These are phyloP conservation scores for Prunus armeniaca DNA, from an alignment of 306 rosid species.

Conservation along the genomic window DNA sequence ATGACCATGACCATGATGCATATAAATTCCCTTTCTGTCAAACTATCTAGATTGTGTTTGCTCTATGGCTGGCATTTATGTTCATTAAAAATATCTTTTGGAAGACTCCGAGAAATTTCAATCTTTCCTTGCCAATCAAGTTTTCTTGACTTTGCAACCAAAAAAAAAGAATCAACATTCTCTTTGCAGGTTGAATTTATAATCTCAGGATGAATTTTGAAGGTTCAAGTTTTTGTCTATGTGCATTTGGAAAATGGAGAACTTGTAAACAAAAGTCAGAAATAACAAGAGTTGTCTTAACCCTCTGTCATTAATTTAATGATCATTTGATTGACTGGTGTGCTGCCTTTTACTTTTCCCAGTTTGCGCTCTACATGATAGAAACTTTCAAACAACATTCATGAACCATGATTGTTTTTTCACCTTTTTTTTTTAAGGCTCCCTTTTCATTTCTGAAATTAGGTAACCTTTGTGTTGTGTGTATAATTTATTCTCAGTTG, in stretches of 20 bases:
- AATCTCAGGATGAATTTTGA: not conserved
- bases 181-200: slow-evolving; percentile 1
- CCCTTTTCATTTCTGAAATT: not conserved
- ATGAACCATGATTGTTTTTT: not conserved
- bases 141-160: slow-evolving; percentile 20
- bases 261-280: not conserved
- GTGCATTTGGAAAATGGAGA: not conserved
- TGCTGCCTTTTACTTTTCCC: not conserved
- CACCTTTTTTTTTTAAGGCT: not conserved
- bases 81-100: slow-evolving; percentile 1
- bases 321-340: slow-evolving; percentile 3
- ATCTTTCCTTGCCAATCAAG: slow-evolving; percentile 7
- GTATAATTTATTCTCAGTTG: not conserved
- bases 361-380: not conserved
- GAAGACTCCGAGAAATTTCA: not conserved
- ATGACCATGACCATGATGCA: slow-evolving; percentile 27
- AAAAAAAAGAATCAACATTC: slow-evolving; percentile 9
- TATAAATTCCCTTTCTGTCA: slow-evolving; percentile 24
- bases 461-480: not conserved
- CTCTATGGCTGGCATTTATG: slow-evolving; percentile 28
- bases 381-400: slow-evolving; percentile 11
- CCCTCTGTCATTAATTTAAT: not conserved
- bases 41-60: slow-evolving; percentile 38
- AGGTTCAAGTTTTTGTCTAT: not conserved
- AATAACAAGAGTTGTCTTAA: not conserved